Percentiles rank a stretch among this genome's conserved stretches.
phyloP scores from a whole-genome alignment of 225 moss, liverwort and hornwort species.

The Takakia lepidozioides region DNA sequence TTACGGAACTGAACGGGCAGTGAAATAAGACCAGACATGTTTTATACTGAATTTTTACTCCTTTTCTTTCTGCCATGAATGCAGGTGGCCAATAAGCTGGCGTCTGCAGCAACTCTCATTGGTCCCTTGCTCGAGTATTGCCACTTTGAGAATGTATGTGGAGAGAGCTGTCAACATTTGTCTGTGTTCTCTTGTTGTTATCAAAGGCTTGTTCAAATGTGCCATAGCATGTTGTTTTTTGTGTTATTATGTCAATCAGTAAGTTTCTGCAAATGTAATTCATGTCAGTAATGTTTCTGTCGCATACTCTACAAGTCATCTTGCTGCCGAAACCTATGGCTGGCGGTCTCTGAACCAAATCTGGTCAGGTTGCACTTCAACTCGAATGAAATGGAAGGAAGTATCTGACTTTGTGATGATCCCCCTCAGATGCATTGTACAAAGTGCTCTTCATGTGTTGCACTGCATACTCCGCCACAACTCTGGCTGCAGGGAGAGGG shows the following conservation, averaged over 20 bases:
- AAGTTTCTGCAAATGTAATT: too few relatives aligned
- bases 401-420: too few relatives aligned
- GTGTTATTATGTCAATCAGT: too few relatives aligned
- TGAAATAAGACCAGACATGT: too few relatives aligned
- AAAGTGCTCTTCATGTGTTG: slow-evolving; percentile 68
- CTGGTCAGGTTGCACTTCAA: neutral
- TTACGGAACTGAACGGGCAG: too few relatives aligned
- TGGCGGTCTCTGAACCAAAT: neutral
- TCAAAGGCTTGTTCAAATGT: too few relatives aligned
- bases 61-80: neutral
- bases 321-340: too few relatives aligned
- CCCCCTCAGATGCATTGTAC: slow-evolving; percentile 50
- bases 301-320: neutral
- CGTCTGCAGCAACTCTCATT: slow-evolving; percentile 50
- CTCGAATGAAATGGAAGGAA: too few relatives aligned
- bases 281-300: too few relatives aligned
- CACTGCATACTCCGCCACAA: slow-evolving; percentile 72
- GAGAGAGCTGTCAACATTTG: too few relatives aligned
- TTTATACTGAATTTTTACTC: neutral
- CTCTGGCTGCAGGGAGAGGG: slow-evolving; percentile 53
- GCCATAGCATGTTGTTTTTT: too few relatives aligned
- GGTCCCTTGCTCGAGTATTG: slow-evolving; percentile 75
- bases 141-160: slow-evolving; percentile 61
- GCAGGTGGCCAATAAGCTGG: slow-evolving; percentile 71
- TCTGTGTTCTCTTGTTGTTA: too few relatives aligned